Base-by-base conservation (phyloP, 2,329 filamentous ascomycete genomes). In the Emergomyces africanus region DNA sequence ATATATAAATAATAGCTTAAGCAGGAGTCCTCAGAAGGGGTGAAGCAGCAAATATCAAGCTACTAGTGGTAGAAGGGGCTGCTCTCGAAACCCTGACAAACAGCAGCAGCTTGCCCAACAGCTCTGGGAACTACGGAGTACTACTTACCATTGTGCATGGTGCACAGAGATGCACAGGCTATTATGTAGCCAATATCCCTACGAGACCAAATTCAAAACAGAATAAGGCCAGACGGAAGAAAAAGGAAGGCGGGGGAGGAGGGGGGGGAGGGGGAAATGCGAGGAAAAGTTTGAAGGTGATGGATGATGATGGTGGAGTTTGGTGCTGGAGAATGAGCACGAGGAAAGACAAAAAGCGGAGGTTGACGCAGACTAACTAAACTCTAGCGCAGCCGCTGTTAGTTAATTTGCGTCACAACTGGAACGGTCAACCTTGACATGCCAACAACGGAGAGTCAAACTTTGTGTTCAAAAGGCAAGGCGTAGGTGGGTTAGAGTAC, bases 81-180 rank as follows among this genome's bases (percentile, higher is more conserved):
- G 35, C 48, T 53, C 44, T 35, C 25, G 25, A 41, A 15, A 2
- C 28, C 15, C n/a, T 39, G 46, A 15, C 30, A 15, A 9, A 18
- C 1, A 50, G 10, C 8, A 37, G 14, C 25, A 53, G 35, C 46
- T 41, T 39, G 35, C 15, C n/a, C 9, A 25, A 42, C 14, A 55
- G 53, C 53, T 55, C 5, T 14, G n/a, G 37, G 53, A 30, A 23
- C 28, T 20, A 2, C 42, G 0, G 14, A 30, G 23, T 30, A n/a
- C 4, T 15, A 67, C 68, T 67, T 64, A 74, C 72, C 72, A 74
- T 74, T 58, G 71, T 71, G 66, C 60, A 66, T 64, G 63, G 63
- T 65, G 62, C 60, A 57, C 53, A 64, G 54, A 50, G 60, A 56
- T 57, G 59, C 59, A 60, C 62, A 66, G 66, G 69, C 70, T 71